phyloP scores from a whole-genome alignment of 1,139 yeast genomes.

The Saccharomyces uvarum region DNA sequence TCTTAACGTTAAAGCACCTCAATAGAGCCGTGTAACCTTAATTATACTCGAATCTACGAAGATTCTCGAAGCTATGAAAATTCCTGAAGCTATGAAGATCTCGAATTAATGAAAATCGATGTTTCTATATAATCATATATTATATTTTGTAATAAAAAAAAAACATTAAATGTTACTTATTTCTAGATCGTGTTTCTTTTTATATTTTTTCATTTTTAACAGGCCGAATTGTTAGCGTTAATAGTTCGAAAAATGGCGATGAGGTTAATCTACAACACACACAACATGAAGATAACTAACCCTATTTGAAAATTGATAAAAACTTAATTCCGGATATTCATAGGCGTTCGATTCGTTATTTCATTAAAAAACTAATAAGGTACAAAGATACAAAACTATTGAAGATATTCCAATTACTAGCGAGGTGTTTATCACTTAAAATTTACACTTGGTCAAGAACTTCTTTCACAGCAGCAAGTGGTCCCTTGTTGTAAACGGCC shows the following conservation, averaged over 20 bases:
- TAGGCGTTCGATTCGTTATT: background rate
- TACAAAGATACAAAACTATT: background rate
- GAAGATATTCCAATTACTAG: background rate
- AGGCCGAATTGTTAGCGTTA: too few species aligned
- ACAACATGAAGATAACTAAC: background rate
- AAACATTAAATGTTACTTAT: too few species aligned
- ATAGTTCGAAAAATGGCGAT: background rate
- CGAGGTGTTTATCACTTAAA: background rate
- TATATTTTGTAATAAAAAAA: too few species aligned
- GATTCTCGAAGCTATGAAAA: background rate
- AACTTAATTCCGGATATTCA: background rate
- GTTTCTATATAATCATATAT: too few species aligned
- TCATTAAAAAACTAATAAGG: background rate
- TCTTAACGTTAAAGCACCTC: too few species aligned
- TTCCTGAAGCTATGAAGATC: background rate
- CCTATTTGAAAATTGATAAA: background rate
- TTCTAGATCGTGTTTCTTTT: too few species aligned
- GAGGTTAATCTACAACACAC: background rate
- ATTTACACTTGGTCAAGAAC: conserved; percentile 18
- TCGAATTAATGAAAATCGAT: too few species aligned
- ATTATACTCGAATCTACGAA: background rate
- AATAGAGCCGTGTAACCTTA: background rate
- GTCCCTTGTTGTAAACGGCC: conserved; percentile 18
- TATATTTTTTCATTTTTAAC: too few species aligned
- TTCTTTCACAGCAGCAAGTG: conserved; percentile 2